phyloP scores from a whole-genome alignment of 495 filamentous ascomycete genomes.

The Sporormia fimetaria region DNA sequence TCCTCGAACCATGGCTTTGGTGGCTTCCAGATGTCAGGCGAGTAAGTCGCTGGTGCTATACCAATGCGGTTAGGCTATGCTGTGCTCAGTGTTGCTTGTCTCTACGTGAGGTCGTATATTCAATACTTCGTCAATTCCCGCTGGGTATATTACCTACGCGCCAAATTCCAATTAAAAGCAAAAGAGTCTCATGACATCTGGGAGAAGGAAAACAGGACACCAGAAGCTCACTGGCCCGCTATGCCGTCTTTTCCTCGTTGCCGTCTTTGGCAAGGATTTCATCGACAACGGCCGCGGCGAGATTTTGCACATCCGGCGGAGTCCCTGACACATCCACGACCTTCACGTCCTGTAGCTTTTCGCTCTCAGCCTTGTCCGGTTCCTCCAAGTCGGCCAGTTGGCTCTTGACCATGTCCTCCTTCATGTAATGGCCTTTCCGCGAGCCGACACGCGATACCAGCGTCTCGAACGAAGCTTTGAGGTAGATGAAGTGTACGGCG shows the following conservation, averaged over 20 bases:
- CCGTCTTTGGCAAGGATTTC: conserved; percentile 9
- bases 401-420: conserved; percentile 89
- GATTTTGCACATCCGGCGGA: conserved; percentile 52
- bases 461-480: conserved; percentile 61
- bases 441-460: conserved; percentile 62
- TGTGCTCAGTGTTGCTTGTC: too few species aligned
- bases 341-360: conserved; percentile 51
- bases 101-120: background rate
- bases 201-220: background rate
- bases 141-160: too few species aligned
- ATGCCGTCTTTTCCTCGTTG: background rate
- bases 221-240: background rate
- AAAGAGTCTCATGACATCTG: background rate
- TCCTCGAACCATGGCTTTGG: too few species aligned
- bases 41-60: too few species aligned
- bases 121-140: too few species aligned
- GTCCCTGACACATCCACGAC: conserved; percentile 64
- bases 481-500: conserved; percentile 85
- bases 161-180: too few species aligned
- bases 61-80: too few species aligned
- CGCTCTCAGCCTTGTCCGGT: conserved; percentile 60
- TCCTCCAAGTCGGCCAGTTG: conserved; percentile 80
- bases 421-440: conserved; percentile 89
- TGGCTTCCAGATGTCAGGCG: too few species aligned
- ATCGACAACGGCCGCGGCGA: conserved; percentile 34